Conservation (phyloP, 2,329 filamentous ascomycete genomes). For the Aspergillus sp. region DNA sequence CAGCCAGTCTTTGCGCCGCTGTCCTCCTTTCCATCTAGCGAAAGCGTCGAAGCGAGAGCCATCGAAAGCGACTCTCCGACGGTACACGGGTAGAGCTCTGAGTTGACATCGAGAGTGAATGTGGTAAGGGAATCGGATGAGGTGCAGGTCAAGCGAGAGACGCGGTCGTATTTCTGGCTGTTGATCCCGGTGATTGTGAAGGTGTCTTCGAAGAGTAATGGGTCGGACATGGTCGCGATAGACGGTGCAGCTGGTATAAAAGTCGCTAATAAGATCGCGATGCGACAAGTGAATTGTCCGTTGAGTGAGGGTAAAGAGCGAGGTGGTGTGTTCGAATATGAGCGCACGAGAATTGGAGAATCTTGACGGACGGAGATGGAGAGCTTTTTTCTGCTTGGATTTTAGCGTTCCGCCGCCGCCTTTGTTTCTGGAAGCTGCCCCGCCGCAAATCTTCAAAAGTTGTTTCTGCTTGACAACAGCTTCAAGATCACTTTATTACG, state of each 20-base stretch:
- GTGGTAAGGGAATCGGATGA: constrained; percentile 74
- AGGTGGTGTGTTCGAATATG: constrained; percentile 15
- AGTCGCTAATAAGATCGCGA: neutral
- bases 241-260: neutral
- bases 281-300: neutral
- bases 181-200: constrained; percentile 83
- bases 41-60: constrained; percentile 81
- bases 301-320: constrained; percentile 5
- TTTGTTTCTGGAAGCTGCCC: constrained; percentile 30
- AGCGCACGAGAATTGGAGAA: constrained; percentile 5
- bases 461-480: constrained; percentile 10
- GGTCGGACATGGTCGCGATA: constrained; percentile 71
- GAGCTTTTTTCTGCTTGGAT: constrained; percentile 29
- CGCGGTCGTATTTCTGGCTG: constrained; percentile 90
- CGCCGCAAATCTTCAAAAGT: constrained; percentile 28
- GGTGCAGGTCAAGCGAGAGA: constrained; percentile 79
- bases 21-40: constrained; percentile 84
- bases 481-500: neutral
- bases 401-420: constrained; percentile 31
- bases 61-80: constrained; percentile 78
- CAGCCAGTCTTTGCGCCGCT: constrained; percentile 67
- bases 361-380: constrained; percentile 14
- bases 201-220: constrained; percentile 89
- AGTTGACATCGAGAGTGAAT: constrained; percentile 91
- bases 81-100: constrained; percentile 80